These are phyloP conservation scores for Trifolium dubium DNA, from an alignment of 306 rosid species.

Conservation along the genomic window DNA sequence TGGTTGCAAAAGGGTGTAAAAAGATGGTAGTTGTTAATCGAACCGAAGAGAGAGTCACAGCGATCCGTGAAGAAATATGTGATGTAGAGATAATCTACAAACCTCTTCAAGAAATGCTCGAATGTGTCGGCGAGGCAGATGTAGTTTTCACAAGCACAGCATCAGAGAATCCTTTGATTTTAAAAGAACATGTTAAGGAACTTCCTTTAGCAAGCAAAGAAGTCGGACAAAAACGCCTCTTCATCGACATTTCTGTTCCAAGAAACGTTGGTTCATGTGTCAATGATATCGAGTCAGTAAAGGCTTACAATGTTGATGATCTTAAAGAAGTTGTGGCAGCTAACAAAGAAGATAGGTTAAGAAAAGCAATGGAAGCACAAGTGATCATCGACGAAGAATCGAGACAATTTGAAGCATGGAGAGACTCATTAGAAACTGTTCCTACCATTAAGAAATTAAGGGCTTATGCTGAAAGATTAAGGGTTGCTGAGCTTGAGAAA, in stretches of 20 bases:
- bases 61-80: slow-evolving; percentile 68
- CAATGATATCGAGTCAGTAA: slow-evolving; percentile 60
- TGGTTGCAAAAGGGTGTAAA: slow-evolving; percentile 90
- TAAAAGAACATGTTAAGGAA: slow-evolving; percentile 73
- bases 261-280: slow-evolving; percentile 89
- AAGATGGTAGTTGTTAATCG: slow-evolving; percentile 92
- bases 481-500: slow-evolving; percentile 88
- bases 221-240: slow-evolving; percentile 63
- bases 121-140: slow-evolving; percentile 76
- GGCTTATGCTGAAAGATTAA: slow-evolving; percentile 95
- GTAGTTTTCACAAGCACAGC: slow-evolving; percentile 94
- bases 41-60: slow-evolving; percentile 80
- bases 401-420: slow-evolving; percentile 94
- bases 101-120: slow-evolving; percentile 80
- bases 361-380: slow-evolving; percentile 98
- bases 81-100: slow-evolving; percentile 80
- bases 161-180: slow-evolving; percentile 79
- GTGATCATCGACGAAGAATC: slow-evolving; percentile 84
- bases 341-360: slow-evolving; percentile 87
- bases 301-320: slow-evolving; percentile 88
- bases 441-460: slow-evolving; percentile 96
- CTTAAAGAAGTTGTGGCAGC: slow-evolving; percentile 99
- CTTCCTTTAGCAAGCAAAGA: slow-evolving; percentile 67
- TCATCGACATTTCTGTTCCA: slow-evolving; percentile 93
- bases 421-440: slow-evolving; percentile 96